phyloP scores from a whole-genome alignment of 1,284 basidiomycete genomes.

The Lignosus rhinocerotis region DNA sequence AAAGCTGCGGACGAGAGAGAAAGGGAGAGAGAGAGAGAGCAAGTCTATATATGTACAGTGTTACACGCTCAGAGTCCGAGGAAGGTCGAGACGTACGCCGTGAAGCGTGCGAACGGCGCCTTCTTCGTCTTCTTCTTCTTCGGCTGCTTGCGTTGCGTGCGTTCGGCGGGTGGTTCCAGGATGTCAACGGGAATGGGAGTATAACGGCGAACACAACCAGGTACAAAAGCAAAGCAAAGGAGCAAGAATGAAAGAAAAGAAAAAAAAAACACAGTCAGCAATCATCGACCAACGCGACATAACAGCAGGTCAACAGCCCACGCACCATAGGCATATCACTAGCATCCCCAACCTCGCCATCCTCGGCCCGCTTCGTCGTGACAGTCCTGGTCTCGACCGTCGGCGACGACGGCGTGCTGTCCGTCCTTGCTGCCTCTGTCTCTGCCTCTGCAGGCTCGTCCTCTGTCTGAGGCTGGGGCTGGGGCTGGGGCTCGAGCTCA shows the following conservation, averaged over 20 bases:
- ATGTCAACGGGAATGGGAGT: no score
- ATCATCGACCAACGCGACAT: no score
- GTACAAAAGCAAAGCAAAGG: not conserved
- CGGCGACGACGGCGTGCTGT: conserved; percentile 15
- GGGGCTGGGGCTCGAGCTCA: conserved; percentile 1
- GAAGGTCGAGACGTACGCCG: conserved; percentile 33
- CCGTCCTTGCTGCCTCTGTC: conserved; percentile 2
- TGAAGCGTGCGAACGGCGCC: conserved; percentile 31
- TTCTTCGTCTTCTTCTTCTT: conserved; percentile 31
- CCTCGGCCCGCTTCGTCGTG: conserved; percentile 12
- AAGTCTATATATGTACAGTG: not conserved
- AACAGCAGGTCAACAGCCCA: not conserved
- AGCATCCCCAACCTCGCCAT: conserved; percentile 8
- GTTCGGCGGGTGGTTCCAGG: no score
- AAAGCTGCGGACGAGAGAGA: no score
- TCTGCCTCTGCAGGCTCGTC: conserved; percentile 2
- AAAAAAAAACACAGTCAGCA: no score
- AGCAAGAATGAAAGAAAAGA: no score
- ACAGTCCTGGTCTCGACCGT: conserved; percentile 16
- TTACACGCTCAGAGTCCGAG: conserved; percentile 27
- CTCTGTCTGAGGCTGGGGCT: no score
- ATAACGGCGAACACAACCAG: not conserved
- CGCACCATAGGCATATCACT: conserved; percentile 6
- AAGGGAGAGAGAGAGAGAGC: not conserved
- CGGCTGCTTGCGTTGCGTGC: conserved; percentile 5